Evolutionary conservation across 1,139 yeast species (phyloP).

Genomic region (Taphrina pruni): DNA sequence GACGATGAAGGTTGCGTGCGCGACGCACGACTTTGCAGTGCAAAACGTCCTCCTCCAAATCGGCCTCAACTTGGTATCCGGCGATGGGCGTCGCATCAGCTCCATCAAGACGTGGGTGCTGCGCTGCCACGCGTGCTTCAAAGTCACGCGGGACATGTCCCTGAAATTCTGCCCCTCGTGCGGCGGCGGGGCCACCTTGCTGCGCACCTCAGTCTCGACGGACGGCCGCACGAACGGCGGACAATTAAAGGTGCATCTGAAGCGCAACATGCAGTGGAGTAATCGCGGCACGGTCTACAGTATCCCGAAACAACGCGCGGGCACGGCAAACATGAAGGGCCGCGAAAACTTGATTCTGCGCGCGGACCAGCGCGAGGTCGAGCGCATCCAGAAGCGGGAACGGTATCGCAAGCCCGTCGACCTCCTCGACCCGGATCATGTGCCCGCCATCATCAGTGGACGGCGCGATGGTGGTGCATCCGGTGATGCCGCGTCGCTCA

Average conservation of each 20-base stretch:
- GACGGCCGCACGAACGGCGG: slow-evolving; percentile 64
- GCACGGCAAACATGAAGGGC: slow-evolving; percentile 43
- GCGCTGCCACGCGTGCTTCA: slow-evolving; percentile 96
- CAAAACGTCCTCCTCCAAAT: slow-evolving; percentile 93
- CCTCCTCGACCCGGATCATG: slow-evolving; percentile 42
- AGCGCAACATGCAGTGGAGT: slow-evolving; percentile 92
- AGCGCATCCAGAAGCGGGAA: slow-evolving; percentile 59
- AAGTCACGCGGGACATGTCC: slow-evolving; percentile 55
- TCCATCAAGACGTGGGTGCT: slow-evolving; percentile 90
- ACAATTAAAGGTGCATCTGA: slow-evolving; percentile 83
- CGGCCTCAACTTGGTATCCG: slow-evolving; percentile 83
- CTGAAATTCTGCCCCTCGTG: slow-evolving; percentile 95
- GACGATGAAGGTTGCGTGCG: slow-evolving; percentile 71
- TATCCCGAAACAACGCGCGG: slow-evolving; percentile 57
- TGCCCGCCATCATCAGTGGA: slow-evolving; percentile 43
- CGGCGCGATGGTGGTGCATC: slow-evolving; percentile 19
- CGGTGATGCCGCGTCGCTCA: slow-evolving; percentile 9
- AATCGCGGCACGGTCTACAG: slow-evolving; percentile 83
- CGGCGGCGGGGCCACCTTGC: slow-evolving; percentile 91
- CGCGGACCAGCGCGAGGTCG: slow-evolving; percentile 94
- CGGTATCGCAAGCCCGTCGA: slow-evolving; percentile 40
- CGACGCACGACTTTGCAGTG: slow-evolving; percentile 96
- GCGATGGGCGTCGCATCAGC: slow-evolving; percentile 81
- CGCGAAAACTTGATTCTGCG: slow-evolving; percentile 50
- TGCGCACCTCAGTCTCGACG: slow-evolving; percentile 86